These are phyloP conservation scores for Planoprotostelium fungivorum DNA, from an alignment of 78 protist species.

Conservation along the genomic window DNA sequence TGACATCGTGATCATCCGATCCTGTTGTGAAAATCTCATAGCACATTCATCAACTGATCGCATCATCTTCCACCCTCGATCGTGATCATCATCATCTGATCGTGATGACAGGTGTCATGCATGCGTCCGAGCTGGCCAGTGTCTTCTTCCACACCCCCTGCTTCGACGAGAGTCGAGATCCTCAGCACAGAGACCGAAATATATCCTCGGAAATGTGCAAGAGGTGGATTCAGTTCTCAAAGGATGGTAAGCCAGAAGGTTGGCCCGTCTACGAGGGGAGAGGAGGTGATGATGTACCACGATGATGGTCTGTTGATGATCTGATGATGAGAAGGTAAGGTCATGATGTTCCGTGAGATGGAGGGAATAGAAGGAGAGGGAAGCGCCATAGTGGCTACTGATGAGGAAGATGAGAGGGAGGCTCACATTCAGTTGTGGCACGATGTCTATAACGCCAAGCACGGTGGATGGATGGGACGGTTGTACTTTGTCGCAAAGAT, in stretches of 20 bases:
- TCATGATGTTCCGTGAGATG: background rate
- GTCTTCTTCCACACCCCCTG: background rate
- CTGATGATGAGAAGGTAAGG: background rate
- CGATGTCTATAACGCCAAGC: background rate
- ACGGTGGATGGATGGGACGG: background rate
- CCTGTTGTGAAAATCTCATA: too few relatives aligned
- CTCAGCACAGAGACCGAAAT: background rate
- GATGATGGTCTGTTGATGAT: too few relatives aligned
- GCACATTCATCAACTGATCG: too few relatives aligned
- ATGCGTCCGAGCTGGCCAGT: background rate
- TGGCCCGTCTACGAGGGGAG: background rate
- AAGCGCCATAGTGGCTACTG: background rate
- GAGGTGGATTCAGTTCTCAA: background rate
- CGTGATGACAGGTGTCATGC: background rate
- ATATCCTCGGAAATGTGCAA: background rate
- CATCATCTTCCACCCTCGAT: too few relatives aligned
- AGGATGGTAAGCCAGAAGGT: background rate
- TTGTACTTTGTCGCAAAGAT: background rate
- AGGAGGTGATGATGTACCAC: background rate
- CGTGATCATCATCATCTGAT: background rate
- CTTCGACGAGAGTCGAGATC: background rate
- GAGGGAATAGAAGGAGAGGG: background rate
- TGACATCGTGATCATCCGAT: too few relatives aligned
- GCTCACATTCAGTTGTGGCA: background rate
- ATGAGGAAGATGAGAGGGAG: background rate